These are phyloP conservation scores for Suillus cothurnatus DNA, from an alignment of 768 basidiomycete genomes.

Conservation along the genomic window DNA sequence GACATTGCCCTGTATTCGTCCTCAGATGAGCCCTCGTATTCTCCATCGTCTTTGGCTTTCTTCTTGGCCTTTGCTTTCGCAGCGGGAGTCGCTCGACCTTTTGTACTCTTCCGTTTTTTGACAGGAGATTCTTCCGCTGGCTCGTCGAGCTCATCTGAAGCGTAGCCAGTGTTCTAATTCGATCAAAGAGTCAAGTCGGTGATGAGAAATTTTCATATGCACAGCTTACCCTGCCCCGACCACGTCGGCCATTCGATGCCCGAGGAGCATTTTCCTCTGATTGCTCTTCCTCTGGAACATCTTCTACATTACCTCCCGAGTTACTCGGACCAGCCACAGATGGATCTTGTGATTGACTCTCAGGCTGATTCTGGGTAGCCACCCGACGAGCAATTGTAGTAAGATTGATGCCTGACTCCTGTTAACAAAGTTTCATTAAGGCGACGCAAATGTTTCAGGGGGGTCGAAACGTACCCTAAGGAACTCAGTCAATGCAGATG, in stretches of 20 bases:
- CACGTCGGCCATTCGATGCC: slow-evolving; percentile 18
- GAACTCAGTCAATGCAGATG: slow-evolving; percentile 83
- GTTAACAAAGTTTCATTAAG: slow-evolving; percentile 24
- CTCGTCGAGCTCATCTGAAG: slow-evolving; percentile 78
- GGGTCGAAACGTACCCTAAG: slow-evolving; percentile 52
- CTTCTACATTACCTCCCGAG: slow-evolving; percentile 13
- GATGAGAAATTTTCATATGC: slow-evolving; percentile 15
- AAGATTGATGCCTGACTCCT: slow-evolving; percentile 58
- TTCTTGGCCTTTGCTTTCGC: slow-evolving; percentile 42
- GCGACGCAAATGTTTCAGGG: slow-evolving; percentile 5
- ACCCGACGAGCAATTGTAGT: slow-evolving; percentile 41
- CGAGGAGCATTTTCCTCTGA: slow-evolving; percentile 12
- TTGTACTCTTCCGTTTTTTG: slow-evolving; percentile 61
- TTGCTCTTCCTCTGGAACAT: slow-evolving; percentile 18
- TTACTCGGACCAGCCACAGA: slow-evolving; percentile 51
- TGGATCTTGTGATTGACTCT: slow-evolving; percentile 30
- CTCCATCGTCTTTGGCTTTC: slow-evolving; percentile 46
- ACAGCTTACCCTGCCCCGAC: slow-evolving; percentile 15
- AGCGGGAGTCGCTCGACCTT: slow-evolving; percentile 40
- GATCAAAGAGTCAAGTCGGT: slow-evolving; percentile 5
- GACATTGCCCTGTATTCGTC: slow-evolving; percentile 71
- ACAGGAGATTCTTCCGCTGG: slow-evolving; percentile 43
- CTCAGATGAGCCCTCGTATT: slow-evolving; percentile 56
- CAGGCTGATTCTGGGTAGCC: slow-evolving; percentile 31
- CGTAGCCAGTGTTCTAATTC: slow-evolving; percentile 45